Evolutionary conservation across 768 basidiomycete genomes (phyloP).

Genomic region (Auricularia sp.): DNA sequence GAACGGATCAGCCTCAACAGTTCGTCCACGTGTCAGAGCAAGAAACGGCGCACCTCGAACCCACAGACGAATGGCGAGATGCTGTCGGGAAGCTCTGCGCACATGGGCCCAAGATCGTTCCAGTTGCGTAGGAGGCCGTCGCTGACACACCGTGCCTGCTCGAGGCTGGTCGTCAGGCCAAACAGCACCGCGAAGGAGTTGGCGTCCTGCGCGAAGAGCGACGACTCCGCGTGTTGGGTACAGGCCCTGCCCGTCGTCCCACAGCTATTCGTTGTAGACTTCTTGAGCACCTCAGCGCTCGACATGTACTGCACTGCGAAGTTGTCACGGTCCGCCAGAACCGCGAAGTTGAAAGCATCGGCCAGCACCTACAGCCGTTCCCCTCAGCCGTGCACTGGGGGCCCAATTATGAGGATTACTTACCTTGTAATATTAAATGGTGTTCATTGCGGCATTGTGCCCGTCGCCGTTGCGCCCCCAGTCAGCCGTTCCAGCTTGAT

Average conservation of each 20-base stretch:
- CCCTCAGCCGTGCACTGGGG: not conserved
- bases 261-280: slow-evolving; percentile 43
- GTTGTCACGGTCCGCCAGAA: slow-evolving; percentile 24
- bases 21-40: not conserved
- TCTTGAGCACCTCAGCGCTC: slow-evolving; percentile 42
- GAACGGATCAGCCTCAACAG: not conserved
- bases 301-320: slow-evolving; percentile 30
- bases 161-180: slow-evolving; percentile 35
- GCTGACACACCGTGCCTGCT: slow-evolving; percentile 22
- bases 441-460: slow-evolving; percentile 47
- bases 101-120: slow-evolving; percentile 41
- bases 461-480: slow-evolving; percentile 51
- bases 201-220: slow-evolving; percentile 46
- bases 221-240: slow-evolving; percentile 47
- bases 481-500: slow-evolving; percentile 48
- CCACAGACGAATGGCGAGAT: slow-evolving; percentile 48
- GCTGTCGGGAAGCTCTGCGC: slow-evolving; percentile 48
- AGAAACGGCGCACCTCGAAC: slow-evolving; percentile 17
- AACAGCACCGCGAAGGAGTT: slow-evolving; percentile 50
- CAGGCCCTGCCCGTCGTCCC: slow-evolving; percentile 38
- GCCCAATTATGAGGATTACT: not conserved
- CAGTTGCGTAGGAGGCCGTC: slow-evolving; percentile 29
- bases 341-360: slow-evolving; percentile 37
- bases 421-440: slow-evolving; percentile 33
- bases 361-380: slow-evolving; percentile 32